These are phyloP conservation scores for Phytopythium delawarense DNA, from an alignment of 352 stramenopile genomes.

Conservation along the genomic window DNA sequence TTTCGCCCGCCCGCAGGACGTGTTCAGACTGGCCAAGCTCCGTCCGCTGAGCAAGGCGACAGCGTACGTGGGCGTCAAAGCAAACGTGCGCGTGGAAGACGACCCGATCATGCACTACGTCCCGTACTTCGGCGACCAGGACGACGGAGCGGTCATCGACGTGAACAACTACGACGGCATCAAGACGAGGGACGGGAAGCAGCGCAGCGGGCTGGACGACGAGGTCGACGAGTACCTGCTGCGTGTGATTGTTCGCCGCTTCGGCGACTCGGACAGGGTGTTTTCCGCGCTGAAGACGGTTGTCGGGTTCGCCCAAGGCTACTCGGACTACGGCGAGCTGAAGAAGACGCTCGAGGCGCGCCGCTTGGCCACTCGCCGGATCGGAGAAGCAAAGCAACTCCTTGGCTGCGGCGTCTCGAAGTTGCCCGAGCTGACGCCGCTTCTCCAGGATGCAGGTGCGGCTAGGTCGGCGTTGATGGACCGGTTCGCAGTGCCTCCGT, in stretches of 20 bases:
- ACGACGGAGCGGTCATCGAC: slow-evolving; percentile 75
- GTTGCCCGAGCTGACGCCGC: slow-evolving; percentile 29
- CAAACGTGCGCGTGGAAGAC: slow-evolving; percentile 79
- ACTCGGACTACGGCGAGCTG: slow-evolving; percentile 64
- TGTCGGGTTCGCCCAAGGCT: slow-evolving; percentile 48
- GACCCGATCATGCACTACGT: slow-evolving; percentile 86
- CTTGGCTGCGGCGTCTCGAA: slow-evolving; percentile 24
- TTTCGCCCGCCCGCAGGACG: slow-evolving; percentile 15
- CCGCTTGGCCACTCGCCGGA: slow-evolving; percentile 25
- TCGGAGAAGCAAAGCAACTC: slow-evolving; percentile 41
- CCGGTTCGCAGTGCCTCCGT: slow-evolving; percentile 40
- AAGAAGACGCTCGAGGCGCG: slow-evolving; percentile 57
- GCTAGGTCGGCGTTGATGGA: slow-evolving; percentile 23
- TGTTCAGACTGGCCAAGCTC: slow-evolving; percentile 34
- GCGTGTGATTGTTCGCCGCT: slow-evolving; percentile 54
- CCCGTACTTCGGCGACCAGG: slow-evolving; percentile 92
- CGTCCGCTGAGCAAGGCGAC: slow-evolving; percentile 63
- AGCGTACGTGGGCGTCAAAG: slow-evolving; percentile 58
- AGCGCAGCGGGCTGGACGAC: slow-evolving; percentile 48
- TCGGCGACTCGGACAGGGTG: slow-evolving; percentile 44
- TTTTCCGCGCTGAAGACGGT: slow-evolving; percentile 61
- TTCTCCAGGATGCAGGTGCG: slow-evolving; percentile 15
- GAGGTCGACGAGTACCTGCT: slow-evolving; percentile 74
- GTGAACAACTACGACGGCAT: slow-evolving; percentile 65
- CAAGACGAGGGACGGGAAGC: slow-evolving; percentile 23